Evolutionary conservation across 257 asterid species (phyloP).

Genomic region (Solanum infundibuliforme): DNA sequence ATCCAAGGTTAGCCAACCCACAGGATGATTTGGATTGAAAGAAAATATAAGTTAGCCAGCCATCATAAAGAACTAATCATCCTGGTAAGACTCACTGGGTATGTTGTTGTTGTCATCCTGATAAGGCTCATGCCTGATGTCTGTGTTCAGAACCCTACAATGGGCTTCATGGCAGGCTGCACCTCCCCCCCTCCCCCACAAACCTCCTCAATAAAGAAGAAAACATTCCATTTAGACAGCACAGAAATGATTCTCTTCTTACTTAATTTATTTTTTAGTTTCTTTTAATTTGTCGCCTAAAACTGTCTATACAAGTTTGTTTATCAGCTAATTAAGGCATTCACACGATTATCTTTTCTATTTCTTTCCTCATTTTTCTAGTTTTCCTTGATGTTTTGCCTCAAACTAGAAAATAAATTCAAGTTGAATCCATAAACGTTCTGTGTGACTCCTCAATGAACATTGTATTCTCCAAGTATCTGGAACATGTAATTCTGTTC

Average conservation of each 20-base stretch:
- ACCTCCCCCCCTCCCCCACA: neutral
- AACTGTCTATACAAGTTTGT: neutral
- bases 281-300: neutral
- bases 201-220: neutral
- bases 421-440: neutral
- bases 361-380: neutral
- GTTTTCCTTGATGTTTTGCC: neutral
- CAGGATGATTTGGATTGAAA: neutral
- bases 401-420: neutral
- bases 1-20: neutral
- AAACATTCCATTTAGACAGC: neutral
- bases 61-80: neutral
- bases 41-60: neutral
- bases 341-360: neutral
- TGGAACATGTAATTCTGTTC: neutral
- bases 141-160: neutral
- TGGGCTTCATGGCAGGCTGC: neutral
- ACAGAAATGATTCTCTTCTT: neutral
- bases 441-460: neutral
- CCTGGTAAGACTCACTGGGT: neutral
- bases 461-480: neutral
- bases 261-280: no score
- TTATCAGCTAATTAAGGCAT: neutral
- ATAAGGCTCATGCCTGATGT: neutral
- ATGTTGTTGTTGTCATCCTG: neutral